Percentiles rank a stretch among this genome's conserved stretches.
phyloP scores from a whole-genome alignment of 345 rosid genomes.

The Leavenworthia alabamica region DNA sequence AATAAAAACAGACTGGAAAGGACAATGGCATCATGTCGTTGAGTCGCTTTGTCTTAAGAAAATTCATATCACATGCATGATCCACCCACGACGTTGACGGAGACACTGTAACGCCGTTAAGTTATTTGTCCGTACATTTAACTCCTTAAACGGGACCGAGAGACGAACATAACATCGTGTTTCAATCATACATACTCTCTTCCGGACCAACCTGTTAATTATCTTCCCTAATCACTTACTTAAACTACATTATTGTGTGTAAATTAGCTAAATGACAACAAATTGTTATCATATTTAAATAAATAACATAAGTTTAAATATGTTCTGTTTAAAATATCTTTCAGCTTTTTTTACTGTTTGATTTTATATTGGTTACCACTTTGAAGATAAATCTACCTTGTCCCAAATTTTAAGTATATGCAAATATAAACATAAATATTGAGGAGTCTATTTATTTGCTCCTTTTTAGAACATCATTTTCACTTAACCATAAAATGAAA shows the following conservation, averaged over 20 bases:
- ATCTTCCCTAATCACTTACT: neutral
- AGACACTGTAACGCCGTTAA: neutral
- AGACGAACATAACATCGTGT: slow-evolving; percentile 5
- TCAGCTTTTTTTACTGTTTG: too few species aligned
- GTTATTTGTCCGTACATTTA: neutral
- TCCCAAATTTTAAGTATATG: neutral
- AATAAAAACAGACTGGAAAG: slow-evolving; percentile 24
- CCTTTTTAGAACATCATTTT: slow-evolving; percentile 25
- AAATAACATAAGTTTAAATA: too few species aligned
- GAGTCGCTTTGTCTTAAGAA: slow-evolving; percentile 4
- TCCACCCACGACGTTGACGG: neutral
- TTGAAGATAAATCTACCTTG: slow-evolving; percentile 1
- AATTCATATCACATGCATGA: slow-evolving; percentile 14
- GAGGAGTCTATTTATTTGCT: slow-evolving; percentile 8
- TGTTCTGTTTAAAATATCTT: neutral
- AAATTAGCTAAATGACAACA: neutral
- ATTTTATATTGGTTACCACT: neutral
- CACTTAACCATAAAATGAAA: slow-evolving; percentile 10
- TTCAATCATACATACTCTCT: neutral
- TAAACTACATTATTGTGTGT: neutral
- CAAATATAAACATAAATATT: neutral
- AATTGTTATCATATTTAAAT: too few species aligned
- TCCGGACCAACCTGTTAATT: neutral
- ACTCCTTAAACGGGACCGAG: slow-evolving; percentile 1
- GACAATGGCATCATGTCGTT: slow-evolving; percentile 25